These are phyloP conservation scores for Ilex paraguariensis DNA, from an alignment of 305 asterid genomes.

Conservation along the genomic window DNA sequence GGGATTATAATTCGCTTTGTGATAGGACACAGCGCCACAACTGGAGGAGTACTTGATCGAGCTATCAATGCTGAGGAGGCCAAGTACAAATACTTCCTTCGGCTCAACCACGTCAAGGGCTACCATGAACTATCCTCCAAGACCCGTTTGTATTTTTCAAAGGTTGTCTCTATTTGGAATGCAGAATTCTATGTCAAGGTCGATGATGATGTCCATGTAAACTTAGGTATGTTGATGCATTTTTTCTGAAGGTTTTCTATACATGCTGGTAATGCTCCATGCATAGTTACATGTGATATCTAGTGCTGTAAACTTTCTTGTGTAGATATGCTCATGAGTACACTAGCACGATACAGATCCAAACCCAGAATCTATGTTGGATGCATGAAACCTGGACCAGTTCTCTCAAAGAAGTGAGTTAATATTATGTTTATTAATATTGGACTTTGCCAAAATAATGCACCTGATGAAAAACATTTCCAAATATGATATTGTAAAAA, in stretches of 20 bases:
- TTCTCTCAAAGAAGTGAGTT: constrained; percentile 51
- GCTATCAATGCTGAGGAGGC: constrained; percentile 53
- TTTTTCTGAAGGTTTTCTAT: too few species aligned
- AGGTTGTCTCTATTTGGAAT: constrained; percentile 24
- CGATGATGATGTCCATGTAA: constrained; percentile 59
- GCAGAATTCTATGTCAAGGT: too few species aligned
- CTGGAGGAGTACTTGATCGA: constrained; percentile 49
- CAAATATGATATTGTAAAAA: too few species aligned
- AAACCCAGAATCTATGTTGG: constrained; percentile 62
- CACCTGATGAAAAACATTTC: too few species aligned
- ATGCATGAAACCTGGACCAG: constrained; percentile 85
- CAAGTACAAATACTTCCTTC: constrained; percentile 45
- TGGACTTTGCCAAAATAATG: too few species aligned
- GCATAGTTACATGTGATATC: too few species aligned
- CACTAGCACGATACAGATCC: constrained; percentile 47
- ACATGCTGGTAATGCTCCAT: too few species aligned
- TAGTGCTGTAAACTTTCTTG: too few species aligned
- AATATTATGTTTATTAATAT: too few species aligned
- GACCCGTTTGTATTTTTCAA: constrained; percentile 55
- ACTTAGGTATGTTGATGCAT: constrained; percentile 29
- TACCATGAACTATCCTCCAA: constrained; percentile 59
- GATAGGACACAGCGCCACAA: constrained; percentile 52
- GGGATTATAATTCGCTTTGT: constrained; percentile 57
- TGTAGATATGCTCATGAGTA: constrained; percentile 36
- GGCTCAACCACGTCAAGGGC: constrained; percentile 56